These are phyloP conservation scores for Gyrodon tennesseensis DNA, from an alignment of 1,284 basidiomycete genomes.

Conservation along the genomic window DNA sequence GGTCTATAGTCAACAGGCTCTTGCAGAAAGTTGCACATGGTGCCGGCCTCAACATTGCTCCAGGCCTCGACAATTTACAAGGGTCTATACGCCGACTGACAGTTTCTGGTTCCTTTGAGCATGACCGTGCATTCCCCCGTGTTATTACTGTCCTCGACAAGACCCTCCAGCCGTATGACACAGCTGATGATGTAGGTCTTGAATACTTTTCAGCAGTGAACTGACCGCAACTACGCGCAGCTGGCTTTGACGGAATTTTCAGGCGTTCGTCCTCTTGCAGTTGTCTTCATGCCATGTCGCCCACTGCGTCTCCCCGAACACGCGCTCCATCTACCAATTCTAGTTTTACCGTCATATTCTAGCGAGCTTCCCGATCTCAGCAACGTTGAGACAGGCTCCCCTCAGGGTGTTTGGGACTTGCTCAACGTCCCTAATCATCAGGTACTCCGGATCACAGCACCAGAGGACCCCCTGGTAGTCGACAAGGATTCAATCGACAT, in stretches of 20 bases:
- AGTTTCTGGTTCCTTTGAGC: conserved; percentile 35
- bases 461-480: conserved; percentile 47
- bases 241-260: conserved; percentile 45
- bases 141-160: conserved; percentile 56
- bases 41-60: conserved; percentile 35
- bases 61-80: conserved; percentile 31
- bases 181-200: conserved; percentile 52
- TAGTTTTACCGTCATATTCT: conserved; percentile 45
- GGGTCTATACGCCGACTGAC: conserved; percentile 32
- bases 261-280: conserved; percentile 59
- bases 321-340: conserved; percentile 61
- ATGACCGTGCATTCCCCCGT: conserved; percentile 37
- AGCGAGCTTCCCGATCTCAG: conserved; percentile 41
- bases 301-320: conserved; percentile 52
- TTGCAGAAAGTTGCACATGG: conserved; percentile 49
- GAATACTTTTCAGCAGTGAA: conserved; percentile 39
- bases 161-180: conserved; percentile 46
- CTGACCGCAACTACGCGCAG: conserved; percentile 52
- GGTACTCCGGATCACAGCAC: conserved; percentile 45
- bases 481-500: conserved; percentile 50
- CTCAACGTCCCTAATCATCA: conserved; percentile 50
- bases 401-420: conserved; percentile 54
- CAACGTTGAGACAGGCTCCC: conserved; percentile 43
- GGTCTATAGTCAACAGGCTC: conserved; percentile 58
- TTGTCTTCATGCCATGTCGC: conserved; percentile 61